A percentile compares a stretch with the other conserved stretches of the same genome.
These are phyloP conservation scores for Diaporthe helianthi DNA, from an alignment of 2,329 filamentous ascomycete genomes.

Conservation along the genomic window DNA sequence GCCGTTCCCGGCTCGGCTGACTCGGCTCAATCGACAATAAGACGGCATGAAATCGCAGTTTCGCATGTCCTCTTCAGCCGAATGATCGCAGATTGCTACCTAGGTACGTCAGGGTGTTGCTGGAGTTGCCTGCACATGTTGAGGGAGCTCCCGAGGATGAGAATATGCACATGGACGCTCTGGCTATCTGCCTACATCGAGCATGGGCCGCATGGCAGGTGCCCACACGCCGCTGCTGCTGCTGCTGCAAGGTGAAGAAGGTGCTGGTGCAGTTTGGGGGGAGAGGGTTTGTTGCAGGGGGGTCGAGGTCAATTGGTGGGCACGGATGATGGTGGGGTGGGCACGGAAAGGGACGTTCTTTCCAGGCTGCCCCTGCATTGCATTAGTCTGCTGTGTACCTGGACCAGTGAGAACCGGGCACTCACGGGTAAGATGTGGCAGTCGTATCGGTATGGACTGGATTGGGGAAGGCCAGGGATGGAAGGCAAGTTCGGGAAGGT, in stretches of 20 bases:
- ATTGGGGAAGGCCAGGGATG: background rate
- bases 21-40: background rate
- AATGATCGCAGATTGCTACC: slow-evolving; percentile 2
- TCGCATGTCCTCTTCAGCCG: background rate
- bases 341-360: slow-evolving; percentile 23
- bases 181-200: background rate
- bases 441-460: slow-evolving; percentile 6
- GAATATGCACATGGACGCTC: background rate
- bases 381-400: background rate
- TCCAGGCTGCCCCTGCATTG: slow-evolving; percentile 23
- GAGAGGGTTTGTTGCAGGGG: background rate
- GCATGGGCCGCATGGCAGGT: background rate
- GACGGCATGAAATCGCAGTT: background rate
- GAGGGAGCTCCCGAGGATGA: background rate
- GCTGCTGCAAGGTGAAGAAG: background rate
- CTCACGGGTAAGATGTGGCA: slow-evolving; percentile 4
- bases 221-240: slow-evolving; percentile 1
- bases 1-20: slow-evolving; percentile 26
- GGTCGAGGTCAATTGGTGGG: background rate
- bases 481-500: background rate
- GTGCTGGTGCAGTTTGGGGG: background rate
- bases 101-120: background rate
- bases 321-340: slow-evolving; percentile 7
- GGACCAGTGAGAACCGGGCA: background rate
- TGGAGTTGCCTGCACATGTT: background rate